A percentile compares a stretch with the other conserved stretches of the same genome.
phyloP scores from a whole-genome alignment of 2,329 filamentous ascomycete genomes.

The Fusarium longipes region DNA sequence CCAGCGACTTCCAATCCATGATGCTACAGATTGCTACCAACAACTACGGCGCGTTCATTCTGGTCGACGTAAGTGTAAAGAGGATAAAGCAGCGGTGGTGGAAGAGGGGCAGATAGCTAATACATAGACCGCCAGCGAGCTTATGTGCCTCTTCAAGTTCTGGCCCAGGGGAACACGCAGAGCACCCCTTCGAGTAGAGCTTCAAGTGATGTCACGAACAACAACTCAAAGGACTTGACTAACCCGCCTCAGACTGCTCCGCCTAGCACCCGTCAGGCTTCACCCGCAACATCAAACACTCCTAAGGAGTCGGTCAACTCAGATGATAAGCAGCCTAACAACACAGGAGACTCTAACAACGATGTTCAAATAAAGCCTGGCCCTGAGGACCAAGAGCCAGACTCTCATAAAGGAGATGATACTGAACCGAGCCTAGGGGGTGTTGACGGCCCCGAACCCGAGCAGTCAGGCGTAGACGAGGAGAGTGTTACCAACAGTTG shows the following conservation, averaged over 20 bases:
- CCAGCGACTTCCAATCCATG: constrained; percentile 43
- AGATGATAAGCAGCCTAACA: too few relatives aligned
- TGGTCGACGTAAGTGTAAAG: constrained; percentile 39
- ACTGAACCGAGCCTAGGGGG: neutral
- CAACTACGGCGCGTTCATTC: constrained; percentile 38
- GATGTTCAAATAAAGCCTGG: neutral
- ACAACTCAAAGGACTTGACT: neutral
- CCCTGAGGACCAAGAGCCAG: neutral
- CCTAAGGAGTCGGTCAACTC: neutral
- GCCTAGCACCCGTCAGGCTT: neutral
- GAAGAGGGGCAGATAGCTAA: neutral
- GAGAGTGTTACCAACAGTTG: constrained; percentile 10
- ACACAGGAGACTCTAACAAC: neutral
- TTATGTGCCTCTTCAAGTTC: constrained; percentile 12
- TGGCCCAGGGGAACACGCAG: constrained; percentile 1
- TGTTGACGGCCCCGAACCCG: neutral
- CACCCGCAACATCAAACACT: neutral
- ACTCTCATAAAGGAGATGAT: neutral
- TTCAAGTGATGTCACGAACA: neutral
- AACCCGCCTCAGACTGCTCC: neutral
- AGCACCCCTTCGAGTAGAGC: neutral
- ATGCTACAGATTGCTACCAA: constrained; percentile 27
- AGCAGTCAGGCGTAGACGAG: neutral
- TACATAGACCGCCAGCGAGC: constrained; percentile 3
- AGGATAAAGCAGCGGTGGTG: neutral